Conservation (phyloP, 768 basidiomycete genomes). For the Coprinopsis cinerea region DNA sequence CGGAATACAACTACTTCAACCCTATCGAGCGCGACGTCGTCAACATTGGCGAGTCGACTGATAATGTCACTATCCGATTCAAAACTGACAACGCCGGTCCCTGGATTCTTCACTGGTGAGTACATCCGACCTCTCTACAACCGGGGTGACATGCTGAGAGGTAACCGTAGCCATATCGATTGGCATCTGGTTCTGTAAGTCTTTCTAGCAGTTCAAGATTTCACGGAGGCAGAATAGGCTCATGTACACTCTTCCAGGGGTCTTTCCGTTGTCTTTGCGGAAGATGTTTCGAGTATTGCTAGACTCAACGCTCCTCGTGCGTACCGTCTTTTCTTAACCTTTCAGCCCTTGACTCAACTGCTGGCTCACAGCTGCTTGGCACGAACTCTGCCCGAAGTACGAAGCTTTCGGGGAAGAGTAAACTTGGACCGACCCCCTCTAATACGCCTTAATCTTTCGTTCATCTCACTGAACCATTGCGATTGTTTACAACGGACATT, state of each 20-base stretch:
- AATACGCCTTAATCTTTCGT: too few species aligned
- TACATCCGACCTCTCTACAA: conserved; percentile 13
- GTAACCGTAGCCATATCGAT: conserved; percentile 13
- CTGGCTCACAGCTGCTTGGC: conserved; percentile 18
- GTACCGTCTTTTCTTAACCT: neutral
- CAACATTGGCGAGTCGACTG: conserved; percentile 29
- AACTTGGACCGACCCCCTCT: too few species aligned
- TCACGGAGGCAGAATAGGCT: conserved; percentile 11
- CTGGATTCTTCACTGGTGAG: conserved; percentile 44
- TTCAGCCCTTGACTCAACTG: conserved; percentile 7
- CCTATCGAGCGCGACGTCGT: conserved; percentile 57
- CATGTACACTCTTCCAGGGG: conserved; percentile 22
- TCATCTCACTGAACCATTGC: too few species aligned
- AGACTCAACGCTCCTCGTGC: conserved; percentile 14
- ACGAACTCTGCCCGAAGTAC: conserved; percentile 21
- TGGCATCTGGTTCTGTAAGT: conserved; percentile 12
- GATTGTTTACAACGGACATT: too few species aligned
- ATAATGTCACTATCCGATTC: conserved; percentile 55
- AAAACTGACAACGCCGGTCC: conserved; percentile 64
- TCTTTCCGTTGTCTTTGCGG: conserved; percentile 28
- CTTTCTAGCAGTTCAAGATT: conserved; percentile 15
- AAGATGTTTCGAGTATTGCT: conserved; percentile 16
- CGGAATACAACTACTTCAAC: conserved; percentile 39
- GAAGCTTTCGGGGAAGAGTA: conserved; percentile 11
- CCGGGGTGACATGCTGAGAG: neutral